These are phyloP conservation scores for Lactarius sp. DNA, from an alignment of 768 basidiomycete genomes.

Conservation along the genomic window DNA sequence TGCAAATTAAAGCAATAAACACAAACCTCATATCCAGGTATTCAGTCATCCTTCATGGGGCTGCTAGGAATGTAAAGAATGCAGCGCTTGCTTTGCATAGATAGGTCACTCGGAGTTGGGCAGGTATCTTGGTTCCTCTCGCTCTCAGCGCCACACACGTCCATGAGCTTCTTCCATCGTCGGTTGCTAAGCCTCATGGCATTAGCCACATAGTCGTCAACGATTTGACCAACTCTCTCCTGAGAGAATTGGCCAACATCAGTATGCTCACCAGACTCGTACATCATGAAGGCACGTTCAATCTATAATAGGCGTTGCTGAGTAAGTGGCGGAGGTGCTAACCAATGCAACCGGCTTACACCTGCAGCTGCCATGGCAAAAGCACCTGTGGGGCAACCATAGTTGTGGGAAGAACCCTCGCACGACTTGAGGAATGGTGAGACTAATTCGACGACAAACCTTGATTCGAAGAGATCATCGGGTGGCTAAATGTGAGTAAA, in stretches of 20 bases:
- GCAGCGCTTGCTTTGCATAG: neutral
- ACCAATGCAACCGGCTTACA: neutral
- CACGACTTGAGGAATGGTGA: no score
- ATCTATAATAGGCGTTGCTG: neutral
- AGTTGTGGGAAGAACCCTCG: no score
- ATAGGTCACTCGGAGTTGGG: neutral
- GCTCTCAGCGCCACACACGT: neutral
- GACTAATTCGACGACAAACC: no score
- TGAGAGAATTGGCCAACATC: neutral
- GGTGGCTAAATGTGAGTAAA: no score
- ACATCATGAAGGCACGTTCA: neutral
- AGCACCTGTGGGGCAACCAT: no score
- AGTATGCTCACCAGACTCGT: neutral
- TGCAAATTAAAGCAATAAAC: no score
- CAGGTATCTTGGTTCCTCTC: neutral
- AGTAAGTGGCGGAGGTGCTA: no score
- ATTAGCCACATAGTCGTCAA: neutral
- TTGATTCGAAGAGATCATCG: no score
- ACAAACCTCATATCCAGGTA: no score
- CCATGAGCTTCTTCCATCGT: neutral
- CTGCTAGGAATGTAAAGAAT: neutral
- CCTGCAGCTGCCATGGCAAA: neutral
- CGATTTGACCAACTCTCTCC: neutral
- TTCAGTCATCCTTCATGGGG: neutral
- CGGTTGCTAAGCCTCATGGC: neutral